Conservation (phyloP, 1,284 basidiomycete genomes). For the Cryptococcus depauperatus region DNA sequence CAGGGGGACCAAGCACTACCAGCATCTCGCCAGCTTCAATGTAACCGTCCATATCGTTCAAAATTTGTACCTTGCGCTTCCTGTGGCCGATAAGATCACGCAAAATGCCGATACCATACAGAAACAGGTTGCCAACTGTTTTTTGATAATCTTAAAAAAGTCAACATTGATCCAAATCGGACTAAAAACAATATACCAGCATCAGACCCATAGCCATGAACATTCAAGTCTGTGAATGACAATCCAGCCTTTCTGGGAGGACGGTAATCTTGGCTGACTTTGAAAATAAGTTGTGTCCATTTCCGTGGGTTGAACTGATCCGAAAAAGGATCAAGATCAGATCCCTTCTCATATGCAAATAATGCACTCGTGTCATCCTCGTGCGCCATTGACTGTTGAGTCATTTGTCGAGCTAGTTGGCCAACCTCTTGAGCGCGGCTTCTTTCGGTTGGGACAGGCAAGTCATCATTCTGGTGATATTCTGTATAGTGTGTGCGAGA, state of each 20-base stretch:
- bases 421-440: background rate
- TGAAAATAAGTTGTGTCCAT: constrained; percentile 43
- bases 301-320: constrained; percentile 44
- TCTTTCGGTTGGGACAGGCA: background rate
- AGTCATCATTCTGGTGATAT: constrained; percentile 1
- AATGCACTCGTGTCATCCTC: constrained; percentile 9
- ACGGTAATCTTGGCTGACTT: constrained; percentile 20
- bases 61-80: constrained; percentile 48
- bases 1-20: constrained; percentile 55
- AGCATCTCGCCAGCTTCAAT: constrained; percentile 51
- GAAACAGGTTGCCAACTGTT: constrained; percentile 47
- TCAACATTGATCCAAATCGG: background rate
- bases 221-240: constrained; percentile 47
- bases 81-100: constrained; percentile 38
- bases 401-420: constrained; percentile 14
- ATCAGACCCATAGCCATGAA: constrained; percentile 47
- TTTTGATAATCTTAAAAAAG: constrained; percentile 47
- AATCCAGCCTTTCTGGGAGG: constrained; percentile 44
- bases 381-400: constrained; percentile 12
- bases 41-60: constrained; percentile 47
- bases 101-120: constrained; percentile 36
- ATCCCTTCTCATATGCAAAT: constrained; percentile 35
- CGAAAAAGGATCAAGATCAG: constrained; percentile 46
- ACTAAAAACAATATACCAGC: constrained; percentile 24
- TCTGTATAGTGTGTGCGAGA: constrained; percentile 5